Evolutionary conservation across 208 protist genomes (phyloP).

Genomic region (Tritrichomonas musculus): DNA sequence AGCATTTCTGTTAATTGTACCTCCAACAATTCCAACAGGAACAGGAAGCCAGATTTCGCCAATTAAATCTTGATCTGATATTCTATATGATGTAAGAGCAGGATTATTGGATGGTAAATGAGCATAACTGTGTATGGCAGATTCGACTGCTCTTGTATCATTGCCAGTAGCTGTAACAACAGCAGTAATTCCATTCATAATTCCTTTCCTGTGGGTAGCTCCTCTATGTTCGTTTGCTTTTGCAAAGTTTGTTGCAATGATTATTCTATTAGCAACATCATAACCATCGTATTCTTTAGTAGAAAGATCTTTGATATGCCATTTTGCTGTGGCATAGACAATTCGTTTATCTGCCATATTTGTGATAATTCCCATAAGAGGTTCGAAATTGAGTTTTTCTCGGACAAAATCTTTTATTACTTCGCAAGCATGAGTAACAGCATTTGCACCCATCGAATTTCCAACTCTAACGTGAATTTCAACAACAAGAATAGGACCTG

Average conservation of each 20-base stretch:
- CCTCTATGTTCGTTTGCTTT: neutral
- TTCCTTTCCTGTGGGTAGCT: neutral
- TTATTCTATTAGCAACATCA: neutral
- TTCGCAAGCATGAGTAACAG: slow-evolving; percentile 24
- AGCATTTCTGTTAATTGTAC: neutral
- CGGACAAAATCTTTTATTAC: neutral
- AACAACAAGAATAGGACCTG: neutral
- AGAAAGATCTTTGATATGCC: neutral
- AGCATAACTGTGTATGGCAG: neutral
- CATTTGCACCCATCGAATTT: slow-evolving; percentile 18
- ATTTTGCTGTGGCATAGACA: neutral
- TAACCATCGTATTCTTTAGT: neutral
- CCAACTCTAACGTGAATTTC: neutral
- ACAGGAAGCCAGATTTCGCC: neutral
- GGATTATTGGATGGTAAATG: neutral
- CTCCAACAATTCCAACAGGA: slow-evolving; percentile 16
- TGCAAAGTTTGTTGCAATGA: neutral
- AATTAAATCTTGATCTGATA: neutral
- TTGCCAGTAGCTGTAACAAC: neutral
- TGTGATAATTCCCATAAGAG: slow-evolving; percentile 24
- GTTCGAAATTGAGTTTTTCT: neutral
- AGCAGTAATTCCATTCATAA: slow-evolving; percentile 20
- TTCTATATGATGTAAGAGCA: neutral
- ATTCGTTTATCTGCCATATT: neutral
- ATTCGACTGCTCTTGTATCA: slow-evolving; percentile 7